phyloP scores from a whole-genome alignment of 768 basidiomycete genomes.

The Psilocybe cyanescens region DNA sequence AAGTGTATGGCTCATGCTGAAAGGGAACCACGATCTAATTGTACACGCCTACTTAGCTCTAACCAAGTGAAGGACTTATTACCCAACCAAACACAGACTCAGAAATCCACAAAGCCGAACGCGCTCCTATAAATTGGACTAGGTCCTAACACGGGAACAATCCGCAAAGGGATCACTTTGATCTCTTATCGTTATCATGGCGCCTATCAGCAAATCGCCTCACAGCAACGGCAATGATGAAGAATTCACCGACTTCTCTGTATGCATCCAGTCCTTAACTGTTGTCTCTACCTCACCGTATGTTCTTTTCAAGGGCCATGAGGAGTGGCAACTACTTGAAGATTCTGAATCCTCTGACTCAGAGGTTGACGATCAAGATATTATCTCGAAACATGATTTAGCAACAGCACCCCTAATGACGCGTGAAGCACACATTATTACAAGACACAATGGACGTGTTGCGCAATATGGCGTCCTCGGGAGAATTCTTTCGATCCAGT shows the following conservation, averaged over 20 bases:
- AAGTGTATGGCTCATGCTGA: background rate
- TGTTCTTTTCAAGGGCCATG: conserved; percentile 17
- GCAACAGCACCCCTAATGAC: conserved; percentile 56
- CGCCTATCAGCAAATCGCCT: background rate
- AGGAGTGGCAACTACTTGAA: conserved; percentile 35
- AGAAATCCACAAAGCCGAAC: too few species aligned
- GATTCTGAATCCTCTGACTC: conserved; percentile 24
- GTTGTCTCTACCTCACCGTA: background rate
- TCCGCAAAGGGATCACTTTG: background rate
- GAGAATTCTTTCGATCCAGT: conserved; percentile 49
- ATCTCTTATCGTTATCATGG: background rate
- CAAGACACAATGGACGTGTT: conserved; percentile 32
- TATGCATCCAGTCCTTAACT: background rate
- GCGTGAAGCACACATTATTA: conserved; percentile 45
- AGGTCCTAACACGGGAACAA: background rate
- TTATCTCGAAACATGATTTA: conserved; percentile 36
- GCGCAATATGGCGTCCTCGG: conserved; percentile 72
- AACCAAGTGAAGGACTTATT: background rate
- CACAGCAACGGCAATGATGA: too few species aligned
- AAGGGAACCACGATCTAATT: background rate
- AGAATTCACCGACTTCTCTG: background rate
- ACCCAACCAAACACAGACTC: too few species aligned
- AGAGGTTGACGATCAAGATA: conserved; percentile 16
- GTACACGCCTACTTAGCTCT: background rate
- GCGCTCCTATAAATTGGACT: too few species aligned